A percentile compares a stretch with the other conserved stretches of the same genome.
Conservation (phyloP, 2,329 filamentous ascomycete species). For the Cladosporium sp. region DNA sequence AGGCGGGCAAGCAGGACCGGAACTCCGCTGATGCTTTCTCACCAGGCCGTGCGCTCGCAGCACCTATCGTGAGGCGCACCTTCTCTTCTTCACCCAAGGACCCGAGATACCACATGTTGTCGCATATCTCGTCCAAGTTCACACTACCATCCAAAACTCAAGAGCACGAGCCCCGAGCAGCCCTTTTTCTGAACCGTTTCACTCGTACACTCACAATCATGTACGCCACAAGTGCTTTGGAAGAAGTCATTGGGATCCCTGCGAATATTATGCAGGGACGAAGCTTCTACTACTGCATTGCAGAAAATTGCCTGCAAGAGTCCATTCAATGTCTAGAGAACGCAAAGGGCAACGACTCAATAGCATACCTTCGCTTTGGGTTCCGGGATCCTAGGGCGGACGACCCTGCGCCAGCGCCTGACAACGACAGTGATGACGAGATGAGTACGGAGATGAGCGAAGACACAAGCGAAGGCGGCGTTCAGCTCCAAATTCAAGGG, state of each 20-base stretch:
- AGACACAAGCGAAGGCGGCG: constrained; percentile 52
- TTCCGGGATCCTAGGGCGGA: constrained; percentile 70
- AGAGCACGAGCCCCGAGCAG: constrained; percentile 73
- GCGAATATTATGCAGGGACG: constrained; percentile 70
- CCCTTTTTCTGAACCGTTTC: constrained; percentile 85
- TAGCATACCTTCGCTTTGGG: constrained; percentile 84
- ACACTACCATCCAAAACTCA: constrained; percentile 54
- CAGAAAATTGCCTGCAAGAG: constrained; percentile 72
- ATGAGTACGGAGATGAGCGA: constrained; percentile 52
- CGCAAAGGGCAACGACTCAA: constrained; percentile 87
- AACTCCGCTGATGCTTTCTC: background rate
- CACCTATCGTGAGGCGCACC: constrained; percentile 73
- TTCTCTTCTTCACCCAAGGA: constrained; percentile 81
- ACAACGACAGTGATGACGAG: constrained; percentile 44
- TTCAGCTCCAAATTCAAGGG: constrained; percentile 43
- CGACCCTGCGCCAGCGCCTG: constrained; percentile 36
- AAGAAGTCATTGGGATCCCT: constrained; percentile 71
- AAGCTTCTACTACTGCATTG: constrained; percentile 86
- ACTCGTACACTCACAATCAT: constrained; percentile 80
- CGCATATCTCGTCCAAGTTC: constrained; percentile 81
- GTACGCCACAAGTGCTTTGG: constrained; percentile 78
- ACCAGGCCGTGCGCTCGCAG: constrained; percentile 72
- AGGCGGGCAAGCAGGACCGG: constrained; percentile 17
- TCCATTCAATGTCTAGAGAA: constrained; percentile 78
- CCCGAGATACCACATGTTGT: constrained; percentile 86